Evolutionary conservation across 2,329 filamentous ascomycete species (phyloP).

Genomic region (Kalmusia sp.): DNA sequence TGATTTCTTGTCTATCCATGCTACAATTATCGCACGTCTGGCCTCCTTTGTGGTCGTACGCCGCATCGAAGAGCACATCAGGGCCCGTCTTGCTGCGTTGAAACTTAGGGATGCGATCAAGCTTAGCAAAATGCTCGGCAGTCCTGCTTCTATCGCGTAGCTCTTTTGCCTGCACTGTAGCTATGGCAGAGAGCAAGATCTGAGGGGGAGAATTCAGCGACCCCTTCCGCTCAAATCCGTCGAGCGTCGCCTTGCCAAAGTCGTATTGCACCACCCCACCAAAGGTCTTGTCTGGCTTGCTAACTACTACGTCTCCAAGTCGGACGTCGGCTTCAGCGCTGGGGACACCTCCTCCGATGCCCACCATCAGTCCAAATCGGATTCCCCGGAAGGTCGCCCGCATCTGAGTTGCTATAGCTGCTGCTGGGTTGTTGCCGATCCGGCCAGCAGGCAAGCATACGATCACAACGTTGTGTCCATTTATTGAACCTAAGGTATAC

Average conservation of each 20-base stretch:
- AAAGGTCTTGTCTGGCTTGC: slow-evolving; percentile 21
- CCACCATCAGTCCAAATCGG: slow-evolving; percentile 29
- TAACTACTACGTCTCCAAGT: slow-evolving; percentile 30
- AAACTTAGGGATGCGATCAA: not conserved
- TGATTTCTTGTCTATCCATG: not conserved
- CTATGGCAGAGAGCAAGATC: slow-evolving; percentile 13
- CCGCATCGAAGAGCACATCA: not conserved
- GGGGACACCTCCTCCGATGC: slow-evolving; percentile 26
- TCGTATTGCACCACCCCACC: slow-evolving; percentile 30
- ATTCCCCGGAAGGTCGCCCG: slow-evolving; percentile 19
- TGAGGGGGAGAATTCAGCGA: slow-evolving; percentile 10
- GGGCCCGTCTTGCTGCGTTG: not conserved
- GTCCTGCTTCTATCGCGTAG: not conserved
- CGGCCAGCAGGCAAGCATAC: slow-evolving; percentile 23
- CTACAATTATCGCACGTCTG: not conserved
- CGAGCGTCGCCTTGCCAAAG: slow-evolving; percentile 2
- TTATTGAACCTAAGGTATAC: slow-evolving; percentile 53
- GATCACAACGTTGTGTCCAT: slow-evolving; percentile 42
- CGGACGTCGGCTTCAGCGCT: slow-evolving; percentile 16
- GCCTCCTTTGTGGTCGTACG: not conserved
- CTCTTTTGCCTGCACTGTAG: not conserved
- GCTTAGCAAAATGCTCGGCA: not conserved
- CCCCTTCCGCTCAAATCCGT: slow-evolving; percentile 9
- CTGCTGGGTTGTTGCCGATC: slow-evolving; percentile 22
- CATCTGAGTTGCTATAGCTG: slow-evolving; percentile 22